Percentiles rank a stretch among this genome's conserved stretches.
Evolutionary conservation across 75 land plant species (phyloP).

Genomic region (Selaginella moellendorffii): DNA sequence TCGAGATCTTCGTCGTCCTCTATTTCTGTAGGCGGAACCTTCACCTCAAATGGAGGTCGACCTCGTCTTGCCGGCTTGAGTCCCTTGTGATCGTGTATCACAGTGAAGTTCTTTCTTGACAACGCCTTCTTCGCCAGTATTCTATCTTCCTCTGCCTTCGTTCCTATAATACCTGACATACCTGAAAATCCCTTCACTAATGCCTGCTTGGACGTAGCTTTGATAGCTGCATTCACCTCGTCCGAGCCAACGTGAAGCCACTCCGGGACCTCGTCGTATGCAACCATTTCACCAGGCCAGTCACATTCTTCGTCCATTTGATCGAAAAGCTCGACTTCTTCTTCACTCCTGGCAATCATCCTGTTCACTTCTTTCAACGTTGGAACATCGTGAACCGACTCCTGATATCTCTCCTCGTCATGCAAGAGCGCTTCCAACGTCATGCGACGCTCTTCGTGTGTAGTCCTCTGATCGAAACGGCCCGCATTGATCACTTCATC

Average conservation of each 20-base stretch:
- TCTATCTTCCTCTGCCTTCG: conserved; percentile 38
- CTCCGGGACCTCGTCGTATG: conserved; percentile 65
- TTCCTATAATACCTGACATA: conserved; percentile 22
- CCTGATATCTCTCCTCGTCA: conserved; percentile 98
- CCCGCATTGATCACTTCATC: conserved; percentile 99
- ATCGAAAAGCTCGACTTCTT: conserved; percentile 88
- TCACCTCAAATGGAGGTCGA: not conserved
- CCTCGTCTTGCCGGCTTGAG: not conserved
- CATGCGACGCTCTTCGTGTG: conserved; percentile 94
- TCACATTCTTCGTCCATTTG: conserved; percentile 95
- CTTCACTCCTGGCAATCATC: conserved; percentile 92
- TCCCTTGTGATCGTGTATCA: too few relatives aligned
- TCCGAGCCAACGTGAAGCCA: conserved; percentile 81
- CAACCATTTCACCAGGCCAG: conserved; percentile 79
- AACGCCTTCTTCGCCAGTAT: conserved; percentile 30
- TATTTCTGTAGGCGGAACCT: not conserved
- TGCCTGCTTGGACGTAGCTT: conserved; percentile 66
- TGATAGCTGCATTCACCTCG: conserved; percentile 71
- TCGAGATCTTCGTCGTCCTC: not conserved
- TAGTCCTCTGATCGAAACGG: conserved; percentile 98
- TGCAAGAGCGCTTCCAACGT: conserved; percentile 87
- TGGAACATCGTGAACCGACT: conserved; percentile 96
- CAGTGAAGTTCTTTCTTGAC: conserved; percentile 7
- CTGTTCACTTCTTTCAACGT: conserved; percentile 94
- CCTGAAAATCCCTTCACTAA: conserved; percentile 34